These are phyloP conservation scores for Blastobotrys aristatus DNA, from an alignment of 1,139 yeast species.

Conservation along the genomic window DNA sequence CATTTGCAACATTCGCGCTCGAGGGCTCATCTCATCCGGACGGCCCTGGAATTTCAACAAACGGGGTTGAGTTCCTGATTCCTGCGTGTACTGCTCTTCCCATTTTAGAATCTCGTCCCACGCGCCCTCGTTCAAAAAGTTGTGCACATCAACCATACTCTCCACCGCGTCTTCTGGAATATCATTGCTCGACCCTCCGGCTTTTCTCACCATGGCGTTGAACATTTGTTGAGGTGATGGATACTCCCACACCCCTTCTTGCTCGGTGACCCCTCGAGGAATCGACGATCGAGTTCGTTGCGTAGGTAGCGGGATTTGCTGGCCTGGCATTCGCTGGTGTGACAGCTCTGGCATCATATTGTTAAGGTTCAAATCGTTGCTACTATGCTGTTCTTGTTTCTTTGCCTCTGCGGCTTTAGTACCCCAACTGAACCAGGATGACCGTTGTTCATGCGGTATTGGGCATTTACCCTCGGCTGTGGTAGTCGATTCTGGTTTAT, in stretches of 20 bases:
- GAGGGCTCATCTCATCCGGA: constrained; percentile 83
- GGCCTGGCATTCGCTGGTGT: constrained; percentile 74
- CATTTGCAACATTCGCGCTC: constrained; percentile 66
- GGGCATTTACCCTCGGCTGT: constrained; percentile 17
- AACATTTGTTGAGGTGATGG: constrained; percentile 99
- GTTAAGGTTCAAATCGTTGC: constrained; percentile 53
- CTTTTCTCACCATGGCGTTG: constrained; percentile 93
- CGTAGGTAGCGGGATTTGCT: constrained; percentile 68
- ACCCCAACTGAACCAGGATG: constrained; percentile 13
- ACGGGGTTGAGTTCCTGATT: constrained; percentile 61
- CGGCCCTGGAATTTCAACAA: constrained; percentile 84
- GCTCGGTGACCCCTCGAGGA: constrained; percentile 70
- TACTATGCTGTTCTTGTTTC: constrained; percentile 26
- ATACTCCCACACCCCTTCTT: constrained; percentile 88
- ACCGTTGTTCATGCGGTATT: constrained; percentile 16
- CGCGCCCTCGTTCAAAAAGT: constrained; percentile 94
- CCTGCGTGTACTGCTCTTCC: constrained; percentile 62
- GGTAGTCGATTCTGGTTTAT: constrained; percentile 2
- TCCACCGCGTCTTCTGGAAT: constrained; percentile 95
- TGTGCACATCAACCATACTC: constrained; percentile 95
- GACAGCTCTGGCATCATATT: constrained; percentile 84
- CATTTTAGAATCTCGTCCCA: constrained; percentile 93
- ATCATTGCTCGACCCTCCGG: constrained; percentile 70
- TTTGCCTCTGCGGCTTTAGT: constrained; percentile 5
- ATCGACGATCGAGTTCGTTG: constrained; percentile 79